These are phyloP conservation scores for Neospermospora avenae DNA, from an alignment of 2,329 filamentous ascomycete genomes.

Conservation along the genomic window DNA sequence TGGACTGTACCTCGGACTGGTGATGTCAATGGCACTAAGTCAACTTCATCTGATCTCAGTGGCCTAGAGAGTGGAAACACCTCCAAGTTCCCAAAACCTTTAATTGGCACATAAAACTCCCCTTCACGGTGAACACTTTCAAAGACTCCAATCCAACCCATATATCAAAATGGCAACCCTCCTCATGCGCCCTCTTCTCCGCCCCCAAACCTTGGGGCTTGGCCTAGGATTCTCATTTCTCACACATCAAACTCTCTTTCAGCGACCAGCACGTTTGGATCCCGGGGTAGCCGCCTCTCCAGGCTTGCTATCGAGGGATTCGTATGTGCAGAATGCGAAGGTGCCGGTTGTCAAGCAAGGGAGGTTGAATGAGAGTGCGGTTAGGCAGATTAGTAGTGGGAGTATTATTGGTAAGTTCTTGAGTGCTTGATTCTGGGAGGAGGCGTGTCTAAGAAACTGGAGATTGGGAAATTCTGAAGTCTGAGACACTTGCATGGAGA, in stretches of 20 bases:
- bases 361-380: slow-evolving; percentile 27
- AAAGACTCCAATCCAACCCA: neutral
- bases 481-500: too few relatives aligned
- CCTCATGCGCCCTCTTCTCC: slow-evolving; percentile 32
- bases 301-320: slow-evolving; percentile 12
- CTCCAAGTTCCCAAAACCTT: neutral
- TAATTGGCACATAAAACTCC: too few relatives aligned
- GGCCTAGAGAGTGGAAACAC: neutral
- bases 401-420: slow-evolving; percentile 31
- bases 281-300: slow-evolving; percentile 2
- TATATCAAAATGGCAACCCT: slow-evolving; percentile 32
- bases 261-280: slow-evolving; percentile 36
- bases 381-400: slow-evolving; percentile 35
- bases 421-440: too few relatives aligned
- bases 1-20: neutral
- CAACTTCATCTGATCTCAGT: too few relatives aligned
- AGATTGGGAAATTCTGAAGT: too few relatives aligned
- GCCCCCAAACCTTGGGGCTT: slow-evolving; percentile 33
- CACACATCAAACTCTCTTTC: slow-evolving; percentile 21
- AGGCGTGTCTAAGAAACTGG: too few relatives aligned
- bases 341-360: slow-evolving; percentile 23
- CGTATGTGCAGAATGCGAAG: slow-evolving; percentile 32
- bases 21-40: slow-evolving; percentile 7
- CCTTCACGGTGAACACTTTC: neutral
- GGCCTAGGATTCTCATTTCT: slow-evolving; percentile 37